These are phyloP conservation scores for Yamadazyma buinensis DNA, from an alignment of 1,139 yeast genomes.

Conservation along the genomic window DNA sequence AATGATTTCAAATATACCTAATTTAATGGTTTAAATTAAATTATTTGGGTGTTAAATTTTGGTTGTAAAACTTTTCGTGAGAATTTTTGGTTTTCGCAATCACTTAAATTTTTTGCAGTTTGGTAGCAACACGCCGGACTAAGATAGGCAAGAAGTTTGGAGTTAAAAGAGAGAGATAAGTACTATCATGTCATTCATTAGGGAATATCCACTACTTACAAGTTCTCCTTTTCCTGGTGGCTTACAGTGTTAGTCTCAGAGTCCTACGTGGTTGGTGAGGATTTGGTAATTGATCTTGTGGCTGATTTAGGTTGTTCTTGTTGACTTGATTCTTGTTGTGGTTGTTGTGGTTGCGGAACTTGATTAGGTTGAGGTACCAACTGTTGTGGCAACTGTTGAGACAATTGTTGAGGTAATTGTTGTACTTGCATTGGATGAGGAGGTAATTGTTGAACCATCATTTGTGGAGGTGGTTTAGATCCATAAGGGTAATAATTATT, in stretches of 20 bases:
- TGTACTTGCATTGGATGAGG: not conserved
- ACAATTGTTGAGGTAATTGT: not conserved
- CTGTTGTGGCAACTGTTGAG: not conserved
- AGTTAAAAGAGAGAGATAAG: no score
- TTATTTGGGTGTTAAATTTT: slow-evolving; percentile 1
- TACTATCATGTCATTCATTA: no score
- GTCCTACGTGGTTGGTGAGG: no score
- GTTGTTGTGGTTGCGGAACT: not conserved
- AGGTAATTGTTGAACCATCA: not conserved
- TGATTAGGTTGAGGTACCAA: not conserved
- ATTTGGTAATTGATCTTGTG: no score
- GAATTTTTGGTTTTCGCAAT: slow-evolving; percentile 4
- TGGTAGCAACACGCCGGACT: not conserved
- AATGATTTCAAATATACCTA: no score
- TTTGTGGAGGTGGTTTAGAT: not conserved
- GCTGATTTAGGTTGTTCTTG: not conserved
- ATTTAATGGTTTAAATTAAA: no score
- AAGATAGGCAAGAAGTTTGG: no score
- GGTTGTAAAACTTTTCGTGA: slow-evolving; percentile 5
- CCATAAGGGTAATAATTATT: slow-evolving; percentile 3
- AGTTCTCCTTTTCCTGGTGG: no score
- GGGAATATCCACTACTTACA: no score
- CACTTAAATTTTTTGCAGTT: slow-evolving; percentile 2
- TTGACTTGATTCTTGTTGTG: not conserved
- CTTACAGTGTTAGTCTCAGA: no score